These are phyloP conservation scores for Fusarium goolgardi DNA, from an alignment of 2,329 filamentous ascomycete genomes.

Conservation along the genomic window DNA sequence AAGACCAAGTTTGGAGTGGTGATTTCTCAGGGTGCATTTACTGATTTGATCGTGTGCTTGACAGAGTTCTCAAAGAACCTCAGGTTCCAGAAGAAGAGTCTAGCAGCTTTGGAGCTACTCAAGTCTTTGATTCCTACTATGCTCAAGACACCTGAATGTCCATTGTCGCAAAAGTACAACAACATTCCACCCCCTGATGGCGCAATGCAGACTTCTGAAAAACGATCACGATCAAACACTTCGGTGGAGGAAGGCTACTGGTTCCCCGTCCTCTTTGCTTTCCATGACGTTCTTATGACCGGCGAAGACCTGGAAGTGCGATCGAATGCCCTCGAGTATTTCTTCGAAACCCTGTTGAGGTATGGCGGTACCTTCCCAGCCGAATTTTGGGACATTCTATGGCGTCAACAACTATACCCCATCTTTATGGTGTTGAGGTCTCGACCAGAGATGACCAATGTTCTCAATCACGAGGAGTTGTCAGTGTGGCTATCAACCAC, in stretches of 20 bases:
- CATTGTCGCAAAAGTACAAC: slow-evolving; percentile 75
- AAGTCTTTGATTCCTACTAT: slow-evolving; percentile 95
- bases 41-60: slow-evolving; percentile 93
- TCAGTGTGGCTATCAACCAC: slow-evolving; percentile 99
- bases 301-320: slow-evolving; percentile 97
- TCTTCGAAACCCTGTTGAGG: slow-evolving; percentile 91
- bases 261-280: slow-evolving; percentile 98
- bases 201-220: slow-evolving; percentile 57
- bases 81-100: slow-evolving; percentile 97
- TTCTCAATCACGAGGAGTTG: slow-evolving; percentile 93
- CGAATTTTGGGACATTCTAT: slow-evolving; percentile 98
- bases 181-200: slow-evolving; percentile 57
- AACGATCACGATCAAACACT: slow-evolving; percentile 75
- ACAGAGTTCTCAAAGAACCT: slow-evolving; percentile 99
- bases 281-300: slow-evolving; percentile 99
- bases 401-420: slow-evolving; percentile 95
- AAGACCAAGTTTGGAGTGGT: slow-evolving; percentile 95
- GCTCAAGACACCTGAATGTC: slow-evolving; percentile 95
- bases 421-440: slow-evolving; percentile 99
- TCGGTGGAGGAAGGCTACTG: slow-evolving; percentile 97
- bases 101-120: slow-evolving; percentile 94
- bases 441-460: slow-evolving; percentile 95
- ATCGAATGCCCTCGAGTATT: slow-evolving; percentile 90
- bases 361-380: slow-evolving; percentile 92
- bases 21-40: slow-evolving; percentile 95